These are phyloP conservation scores for Mikania micrantha DNA, from an alignment of 129 eudicot genomes.

Conservation along the genomic window DNA sequence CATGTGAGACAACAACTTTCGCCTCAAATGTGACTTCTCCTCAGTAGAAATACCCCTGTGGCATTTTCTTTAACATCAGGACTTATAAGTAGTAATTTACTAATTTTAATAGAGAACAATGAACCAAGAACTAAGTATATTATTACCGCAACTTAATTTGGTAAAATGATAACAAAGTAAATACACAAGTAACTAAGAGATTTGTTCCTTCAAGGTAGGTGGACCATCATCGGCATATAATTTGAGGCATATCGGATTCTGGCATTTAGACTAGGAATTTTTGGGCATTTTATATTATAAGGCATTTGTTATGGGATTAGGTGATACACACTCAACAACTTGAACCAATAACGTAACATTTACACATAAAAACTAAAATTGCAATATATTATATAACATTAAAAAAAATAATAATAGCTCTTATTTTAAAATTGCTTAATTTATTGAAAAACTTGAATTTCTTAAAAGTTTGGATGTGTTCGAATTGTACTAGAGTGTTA, in stretches of 20 bases:
- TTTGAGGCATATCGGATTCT: neutral
- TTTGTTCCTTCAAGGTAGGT: neutral
- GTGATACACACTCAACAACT: neutral
- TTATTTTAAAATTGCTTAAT: no score
- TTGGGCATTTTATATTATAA: neutral
- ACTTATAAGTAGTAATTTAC: neutral
- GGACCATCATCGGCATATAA: neutral
- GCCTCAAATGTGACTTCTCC: slow-evolving; percentile 73
- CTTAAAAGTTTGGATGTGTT: neutral
- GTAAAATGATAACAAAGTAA: slow-evolving; percentile 6
- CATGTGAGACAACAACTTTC: slow-evolving; percentile 76
- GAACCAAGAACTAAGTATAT: slow-evolving; percentile 1
- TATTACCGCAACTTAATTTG: neutral
- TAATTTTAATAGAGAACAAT: no score
- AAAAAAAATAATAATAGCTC: no score
- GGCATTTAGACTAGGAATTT: neutral
- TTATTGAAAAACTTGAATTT: neutral
- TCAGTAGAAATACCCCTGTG: slow-evolving; percentile 81
- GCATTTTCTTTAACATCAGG: slow-evolving; percentile 4
- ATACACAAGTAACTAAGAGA: neutral
- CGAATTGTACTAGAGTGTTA: neutral
- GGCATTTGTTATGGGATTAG: neutral
- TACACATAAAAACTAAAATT: neutral
- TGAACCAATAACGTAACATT: neutral
- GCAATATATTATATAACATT: neutral